Conservation (phyloP, 2,329 filamentous ascomycete genomes). For the Aspergillus spinulosporus region DNA sequence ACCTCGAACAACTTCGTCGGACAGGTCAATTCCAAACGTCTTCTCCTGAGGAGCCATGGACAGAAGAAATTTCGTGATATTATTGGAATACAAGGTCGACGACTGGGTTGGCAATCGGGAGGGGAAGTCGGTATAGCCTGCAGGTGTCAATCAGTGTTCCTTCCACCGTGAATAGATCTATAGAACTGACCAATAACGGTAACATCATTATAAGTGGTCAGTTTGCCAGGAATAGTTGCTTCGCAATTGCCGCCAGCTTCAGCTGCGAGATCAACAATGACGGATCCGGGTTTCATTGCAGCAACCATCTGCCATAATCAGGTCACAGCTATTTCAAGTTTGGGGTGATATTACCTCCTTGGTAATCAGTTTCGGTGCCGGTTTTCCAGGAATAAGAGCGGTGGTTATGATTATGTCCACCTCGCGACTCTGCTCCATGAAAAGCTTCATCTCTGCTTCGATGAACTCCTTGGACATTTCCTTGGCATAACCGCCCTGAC, state of each 20-base stretch:
- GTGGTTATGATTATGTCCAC: conserved; percentile 93
- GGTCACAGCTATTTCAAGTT: background rate
- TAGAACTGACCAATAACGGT: conserved; percentile 70
- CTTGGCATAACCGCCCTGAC: conserved; percentile 84
- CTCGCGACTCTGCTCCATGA: conserved; percentile 80
- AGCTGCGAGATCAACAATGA: conserved; percentile 83
- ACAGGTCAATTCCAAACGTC: conserved; percentile 75
- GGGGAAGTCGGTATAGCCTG: conserved; percentile 81
- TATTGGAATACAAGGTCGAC: conserved; percentile 89
- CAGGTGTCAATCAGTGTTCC: background rate
- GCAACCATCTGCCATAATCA: conserved; percentile 63
- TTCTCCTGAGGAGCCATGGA: conserved; percentile 78
- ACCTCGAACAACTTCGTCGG: conserved; percentile 82
- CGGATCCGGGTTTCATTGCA: conserved; percentile 86
- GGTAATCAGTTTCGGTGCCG: conserved; percentile 80
- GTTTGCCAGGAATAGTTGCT: conserved; percentile 71
- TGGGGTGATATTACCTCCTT: conserved; percentile 52
- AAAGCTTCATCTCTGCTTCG: conserved; percentile 88
- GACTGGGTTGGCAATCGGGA: conserved; percentile 85
- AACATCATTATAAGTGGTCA: conserved; percentile 72
- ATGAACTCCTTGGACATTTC: conserved; percentile 95
- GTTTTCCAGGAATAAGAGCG: conserved; percentile 81
- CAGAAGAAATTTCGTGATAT: conserved; percentile 83
- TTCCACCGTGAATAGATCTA: background rate
- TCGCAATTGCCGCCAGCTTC: conserved; percentile 89